These are phyloP conservation scores for Ophiostoma quercus DNA, from an alignment of 2,329 filamentous ascomycete genomes.

Conservation along the genomic window DNA sequence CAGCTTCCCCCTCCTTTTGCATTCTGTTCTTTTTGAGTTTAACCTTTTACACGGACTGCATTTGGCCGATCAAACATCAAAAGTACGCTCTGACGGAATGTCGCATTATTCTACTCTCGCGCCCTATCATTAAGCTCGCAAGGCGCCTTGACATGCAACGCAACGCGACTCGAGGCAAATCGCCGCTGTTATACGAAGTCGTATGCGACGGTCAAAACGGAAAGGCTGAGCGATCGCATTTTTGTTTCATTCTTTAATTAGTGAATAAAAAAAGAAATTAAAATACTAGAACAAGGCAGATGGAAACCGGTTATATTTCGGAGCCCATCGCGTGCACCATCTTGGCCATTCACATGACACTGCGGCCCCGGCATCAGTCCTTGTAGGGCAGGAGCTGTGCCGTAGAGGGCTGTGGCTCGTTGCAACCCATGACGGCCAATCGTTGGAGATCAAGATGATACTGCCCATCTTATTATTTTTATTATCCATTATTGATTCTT, in stretches of 20 bases:
- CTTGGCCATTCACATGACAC: not conserved
- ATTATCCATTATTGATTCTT: not conserved
- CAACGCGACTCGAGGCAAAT: not conserved
- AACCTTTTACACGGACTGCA: not conserved
- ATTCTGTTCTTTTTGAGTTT: not conserved
- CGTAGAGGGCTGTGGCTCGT: not conserved
- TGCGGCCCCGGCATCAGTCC: not conserved
- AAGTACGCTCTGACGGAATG: not conserved
- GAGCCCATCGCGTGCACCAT: not conserved
- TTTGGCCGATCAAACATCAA: not conserved
- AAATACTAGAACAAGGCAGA: not conserved
- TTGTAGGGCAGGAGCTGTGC: slow-evolving; percentile 10
- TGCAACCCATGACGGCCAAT: slow-evolving; percentile 10
- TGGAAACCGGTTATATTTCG: slow-evolving; percentile 3
- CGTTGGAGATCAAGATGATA: not conserved
- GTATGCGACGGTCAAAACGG: not conserved
- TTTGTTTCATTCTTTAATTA: not conserved
- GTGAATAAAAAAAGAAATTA: not conserved
- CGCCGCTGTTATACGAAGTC: not conserved
- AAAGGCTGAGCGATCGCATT: not conserved
- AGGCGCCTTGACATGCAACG: not conserved
- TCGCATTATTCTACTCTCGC: not conserved
- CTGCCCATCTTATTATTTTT: not conserved
- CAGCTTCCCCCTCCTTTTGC: not conserved
- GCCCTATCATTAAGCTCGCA: not conserved